Evolutionary conservation across 2,329 filamentous ascomycete species (phyloP).

Genomic region (Alternaria viburni): DNA sequence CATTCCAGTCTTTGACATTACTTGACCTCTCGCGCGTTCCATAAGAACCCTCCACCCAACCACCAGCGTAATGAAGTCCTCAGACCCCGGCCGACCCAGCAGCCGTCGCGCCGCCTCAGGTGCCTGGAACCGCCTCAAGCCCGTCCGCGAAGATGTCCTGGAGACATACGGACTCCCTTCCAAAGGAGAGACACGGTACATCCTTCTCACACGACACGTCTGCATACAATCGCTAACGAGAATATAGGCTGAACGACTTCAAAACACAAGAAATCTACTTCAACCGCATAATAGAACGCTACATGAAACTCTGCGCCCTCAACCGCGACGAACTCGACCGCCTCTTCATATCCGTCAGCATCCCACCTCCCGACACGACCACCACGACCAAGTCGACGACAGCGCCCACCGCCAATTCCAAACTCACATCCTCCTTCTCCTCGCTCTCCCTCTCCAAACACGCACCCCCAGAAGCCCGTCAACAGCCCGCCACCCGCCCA

Average conservation of each 20-base stretch:
- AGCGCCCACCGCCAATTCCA: conserved; percentile 2
- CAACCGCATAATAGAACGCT: conserved; percentile 83
- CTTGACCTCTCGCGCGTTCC: background rate
- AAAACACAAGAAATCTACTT: conserved; percentile 87
- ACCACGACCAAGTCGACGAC: conserved; percentile 4
- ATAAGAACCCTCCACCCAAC: background rate
- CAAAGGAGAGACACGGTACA: conserved; percentile 84
- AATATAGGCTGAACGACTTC: conserved; percentile 64
- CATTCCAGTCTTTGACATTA: background rate
- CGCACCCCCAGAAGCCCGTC: conserved; percentile 13
- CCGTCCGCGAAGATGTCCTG: conserved; percentile 75
- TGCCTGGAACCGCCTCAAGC: conserved; percentile 64
- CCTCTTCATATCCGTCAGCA: conserved; percentile 72
- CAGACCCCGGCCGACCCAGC: conserved; percentile 41
- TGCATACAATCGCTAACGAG: background rate
- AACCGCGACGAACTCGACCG: conserved; percentile 75
- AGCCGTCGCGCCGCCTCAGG: conserved; percentile 48
- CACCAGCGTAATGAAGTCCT: conserved; percentile 33
- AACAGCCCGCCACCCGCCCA: background rate
- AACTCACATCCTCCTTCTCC: conserved; percentile 20
- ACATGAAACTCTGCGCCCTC: conserved; percentile 85
- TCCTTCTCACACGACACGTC: background rate
- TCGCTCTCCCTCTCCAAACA: conserved; percentile 27
- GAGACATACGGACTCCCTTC: conserved; percentile 85
- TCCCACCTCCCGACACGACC: conserved; percentile 2